Evolutionary conservation across 2,329 filamentous ascomycete species (phyloP).

Genomic region (Aspergillus fumigatus): DNA sequence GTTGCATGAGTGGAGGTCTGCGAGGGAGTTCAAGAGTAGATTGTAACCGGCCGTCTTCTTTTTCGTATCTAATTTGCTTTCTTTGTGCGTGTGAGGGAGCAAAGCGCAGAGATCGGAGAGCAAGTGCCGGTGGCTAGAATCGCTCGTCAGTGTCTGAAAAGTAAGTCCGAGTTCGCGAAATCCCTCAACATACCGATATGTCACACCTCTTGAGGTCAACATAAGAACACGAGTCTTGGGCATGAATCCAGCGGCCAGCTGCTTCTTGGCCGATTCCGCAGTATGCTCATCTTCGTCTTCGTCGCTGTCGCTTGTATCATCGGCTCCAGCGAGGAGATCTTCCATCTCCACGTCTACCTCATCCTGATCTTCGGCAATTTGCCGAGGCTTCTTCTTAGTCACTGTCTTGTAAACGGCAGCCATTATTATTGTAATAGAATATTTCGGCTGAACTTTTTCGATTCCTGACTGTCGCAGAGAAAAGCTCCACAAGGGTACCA

Average conservation of each 20-base stretch:
- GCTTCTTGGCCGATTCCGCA: constrained; percentile 27
- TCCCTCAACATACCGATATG: constrained; percentile 61
- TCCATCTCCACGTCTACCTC: constrained; percentile 38
- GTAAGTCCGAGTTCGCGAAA: neutral
- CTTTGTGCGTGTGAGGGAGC: constrained; percentile 87
- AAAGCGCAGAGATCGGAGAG: constrained; percentile 83
- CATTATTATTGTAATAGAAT: constrained; percentile 46
- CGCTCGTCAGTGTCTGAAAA: neutral
- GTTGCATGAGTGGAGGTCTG: constrained; percentile 85
- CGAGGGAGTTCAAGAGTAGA: constrained; percentile 72
- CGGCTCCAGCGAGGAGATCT: constrained; percentile 31
- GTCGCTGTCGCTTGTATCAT: constrained; percentile 37
- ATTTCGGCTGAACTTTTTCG: constrained; percentile 8
- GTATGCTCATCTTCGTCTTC: constrained; percentile 31
- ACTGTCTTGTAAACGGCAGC: constrained; percentile 71
- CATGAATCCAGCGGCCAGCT: constrained; percentile 33
- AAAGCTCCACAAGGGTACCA: constrained; percentile 17
- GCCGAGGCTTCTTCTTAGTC: constrained; percentile 53
- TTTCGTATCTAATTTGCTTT: constrained; percentile 96
- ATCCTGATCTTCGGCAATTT: constrained; percentile 47
- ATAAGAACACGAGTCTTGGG: constrained; percentile 68
- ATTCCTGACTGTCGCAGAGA: constrained; percentile 9
- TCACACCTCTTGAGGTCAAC: constrained; percentile 87
- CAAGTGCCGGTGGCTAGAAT: constrained; percentile 77
- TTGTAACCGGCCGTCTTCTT: constrained; percentile 59